Conservation (phyloP, 2,329 filamentous ascomycete genomes). For the Penicillium occitanis region DNA sequence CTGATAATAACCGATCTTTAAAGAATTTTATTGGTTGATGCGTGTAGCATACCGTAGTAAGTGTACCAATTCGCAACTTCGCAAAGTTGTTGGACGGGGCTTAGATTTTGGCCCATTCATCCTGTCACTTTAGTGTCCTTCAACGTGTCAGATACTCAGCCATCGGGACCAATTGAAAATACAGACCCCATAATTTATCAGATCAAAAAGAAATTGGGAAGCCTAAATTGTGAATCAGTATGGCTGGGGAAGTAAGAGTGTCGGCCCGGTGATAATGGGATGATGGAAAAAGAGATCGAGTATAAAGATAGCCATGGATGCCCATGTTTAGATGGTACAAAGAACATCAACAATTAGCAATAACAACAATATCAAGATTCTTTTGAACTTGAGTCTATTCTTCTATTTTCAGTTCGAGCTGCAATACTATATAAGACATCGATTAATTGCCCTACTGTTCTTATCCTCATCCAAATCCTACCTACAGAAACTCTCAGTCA, state of each 20-base stretch:
- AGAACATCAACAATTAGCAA: background rate
- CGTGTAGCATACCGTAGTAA: background rate
- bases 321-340: background rate
- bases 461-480: background rate
- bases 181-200: background rate
- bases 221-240: background rate
- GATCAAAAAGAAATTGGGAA: background rate
- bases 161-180: background rate
- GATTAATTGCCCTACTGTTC: background rate
- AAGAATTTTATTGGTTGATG: background rate
- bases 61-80: background rate
- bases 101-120: slow-evolving; percentile 3
- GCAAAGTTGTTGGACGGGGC: background rate
- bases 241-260: background rate
- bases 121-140: background rate
- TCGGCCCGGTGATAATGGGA: background rate
- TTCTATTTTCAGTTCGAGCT: background rate
- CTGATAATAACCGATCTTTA: background rate
- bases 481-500: background rate
- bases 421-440: background rate
- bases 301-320: slow-evolving; percentile 8
- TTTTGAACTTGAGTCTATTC: background rate
- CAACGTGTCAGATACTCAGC: background rate
- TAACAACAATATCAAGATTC: background rate
- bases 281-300: background rate